Evolutionary conservation across 2,329 filamentous ascomycete species (phyloP), one percentile per base, ranked within the genome.

Genomic region (Fusarium kyushuense): DNA sequence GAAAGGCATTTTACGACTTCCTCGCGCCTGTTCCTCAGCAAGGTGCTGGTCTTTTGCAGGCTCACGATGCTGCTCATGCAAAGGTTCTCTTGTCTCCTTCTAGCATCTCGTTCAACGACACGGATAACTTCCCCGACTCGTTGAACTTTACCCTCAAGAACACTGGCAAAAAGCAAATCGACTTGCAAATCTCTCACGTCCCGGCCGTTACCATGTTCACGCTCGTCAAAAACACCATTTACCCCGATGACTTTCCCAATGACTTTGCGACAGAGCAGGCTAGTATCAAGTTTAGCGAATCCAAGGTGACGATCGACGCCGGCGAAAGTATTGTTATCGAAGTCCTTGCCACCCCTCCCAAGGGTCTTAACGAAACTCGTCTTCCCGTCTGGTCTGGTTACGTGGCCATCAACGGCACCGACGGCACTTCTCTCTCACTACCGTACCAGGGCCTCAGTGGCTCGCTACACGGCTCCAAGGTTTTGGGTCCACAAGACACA

Each of bases 21-120:
- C 78, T 87, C 0, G 84, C 86, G 0, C 87, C 88, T 0, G 84
- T 88, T 14, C 76, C 84, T 5, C 88, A 91, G 72, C 86, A 89
- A 70, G 89, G 89, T 13, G 84, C 78, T 29, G 89, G 89, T 36
- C 78, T 90, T 14, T 78, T 90, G 48, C 86, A 89, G 68, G 88
- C 86, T 6, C 84, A 85, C 64, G 85, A 89, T 58, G 86, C 87
- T 5, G 85, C 87, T 8, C 82, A 85, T 67, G 79, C 84, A 17
- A 86, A 81, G 4, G 83, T 84, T 3, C 72, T 86, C 14, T 78
- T 90, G 21, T 84, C 83, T 69, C 83, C 81, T 12, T 85, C 85
- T n/a, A 86, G 84, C 74, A 76, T 91, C 16, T 83, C 86, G 5
- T 89, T 90, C 78, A 90, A 90, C 73, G 88, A 91, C 74, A 88